phyloP scores from a whole-genome alignment of 2,329 filamentous ascomycete species.

The Domatiomyces catenatus region DNA sequence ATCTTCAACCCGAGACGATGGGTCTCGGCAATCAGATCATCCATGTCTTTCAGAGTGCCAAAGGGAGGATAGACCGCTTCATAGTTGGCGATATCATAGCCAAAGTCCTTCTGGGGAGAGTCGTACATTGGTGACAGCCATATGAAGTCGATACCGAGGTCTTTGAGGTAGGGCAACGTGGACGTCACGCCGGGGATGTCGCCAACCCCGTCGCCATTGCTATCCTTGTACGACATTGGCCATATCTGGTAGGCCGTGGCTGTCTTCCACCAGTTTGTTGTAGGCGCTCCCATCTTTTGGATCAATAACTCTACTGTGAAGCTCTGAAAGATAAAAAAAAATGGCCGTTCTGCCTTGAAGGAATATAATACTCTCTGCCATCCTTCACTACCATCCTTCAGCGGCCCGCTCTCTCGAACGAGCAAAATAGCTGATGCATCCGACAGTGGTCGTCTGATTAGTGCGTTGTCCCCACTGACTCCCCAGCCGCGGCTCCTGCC shows the following conservation, averaged over 20 bases:
- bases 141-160: slow-evolving; percentile 22
- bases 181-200: slow-evolving; percentile 22
- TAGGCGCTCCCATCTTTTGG: slow-evolving; percentile 7
- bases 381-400: too few relatives aligned
- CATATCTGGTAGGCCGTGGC: slow-evolving; percentile 20
- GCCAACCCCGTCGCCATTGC: slow-evolving; percentile 22
- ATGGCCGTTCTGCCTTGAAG: too few relatives aligned
- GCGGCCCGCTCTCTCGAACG: not conserved
- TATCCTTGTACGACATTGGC: slow-evolving; percentile 23
- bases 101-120: slow-evolving; percentile 51
- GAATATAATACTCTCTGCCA: too few relatives aligned
- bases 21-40: slow-evolving; percentile 43
- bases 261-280: slow-evolving; percentile 14
- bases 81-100: slow-evolving; percentile 55
- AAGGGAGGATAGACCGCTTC: slow-evolving; percentile 50
- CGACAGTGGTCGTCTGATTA: not conserved
- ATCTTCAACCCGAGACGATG: slow-evolving; percentile 52
- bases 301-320: not conserved
- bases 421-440: not conserved
- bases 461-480: not conserved
- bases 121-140: slow-evolving; percentile 43
- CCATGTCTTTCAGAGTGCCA: slow-evolving; percentile 51
- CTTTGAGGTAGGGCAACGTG: slow-evolving; percentile 21
- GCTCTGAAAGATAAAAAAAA: not conserved
- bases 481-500: not conserved